Base-by-base conservation (phyloP, 2,329 filamentous ascomycete genomes). In the Cladosporium austrohemisphaericum region DNA sequence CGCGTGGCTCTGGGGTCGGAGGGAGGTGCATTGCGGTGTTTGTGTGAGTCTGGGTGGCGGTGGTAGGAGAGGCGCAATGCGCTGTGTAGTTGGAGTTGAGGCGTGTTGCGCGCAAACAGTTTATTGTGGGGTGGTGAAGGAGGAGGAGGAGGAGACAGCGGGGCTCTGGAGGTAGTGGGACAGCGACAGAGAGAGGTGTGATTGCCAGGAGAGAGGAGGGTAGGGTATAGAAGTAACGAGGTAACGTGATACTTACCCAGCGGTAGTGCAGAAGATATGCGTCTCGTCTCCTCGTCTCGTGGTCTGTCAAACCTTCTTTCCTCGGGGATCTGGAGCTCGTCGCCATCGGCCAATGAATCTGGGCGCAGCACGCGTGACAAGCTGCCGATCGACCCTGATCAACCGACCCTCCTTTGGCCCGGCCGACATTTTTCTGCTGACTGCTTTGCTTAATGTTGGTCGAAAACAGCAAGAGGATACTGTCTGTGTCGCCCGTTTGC, bases 1-100 rank as follows among this genome's bases (percentile, higher is more conserved):
- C 69, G 54, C 76, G 73, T 45, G 78, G 70, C 52, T 81, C 71
- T 22, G 81, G 81, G 31, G 73, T 69, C 46, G 73, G 73, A 50
- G 81, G 76, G 48, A 74, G 66, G 57, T 78, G 73, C 60, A 78
- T 77, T 69, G 78, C 78, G 55, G 63, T 72, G 56, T 26, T 31
- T 3, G 6, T 16, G 40, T 32, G 19, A 11, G 4, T 31, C 23
- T n/a, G 13, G 23, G 25, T 19, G 10, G 10, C 25, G 16, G 11
- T 23, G 19, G 16, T 31, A n/a, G 33, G 18, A 16, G 13, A 18
- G 33, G 19, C 19, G 33, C n/a, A n/a, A n/a, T 37, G 33, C 18
- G 23, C 10, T 23, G 10, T 37, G 32, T 19, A 19, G 16, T 19
- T 11, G 33, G 19, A 25, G 26, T 22, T 18, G 23, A 18, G 25